Percentiles rank a stretch among this genome's conserved stretches.
Evolutionary conservation across 2,329 filamentous ascomycete species (phyloP).

Genomic region (Colletotrichum phormii): DNA sequence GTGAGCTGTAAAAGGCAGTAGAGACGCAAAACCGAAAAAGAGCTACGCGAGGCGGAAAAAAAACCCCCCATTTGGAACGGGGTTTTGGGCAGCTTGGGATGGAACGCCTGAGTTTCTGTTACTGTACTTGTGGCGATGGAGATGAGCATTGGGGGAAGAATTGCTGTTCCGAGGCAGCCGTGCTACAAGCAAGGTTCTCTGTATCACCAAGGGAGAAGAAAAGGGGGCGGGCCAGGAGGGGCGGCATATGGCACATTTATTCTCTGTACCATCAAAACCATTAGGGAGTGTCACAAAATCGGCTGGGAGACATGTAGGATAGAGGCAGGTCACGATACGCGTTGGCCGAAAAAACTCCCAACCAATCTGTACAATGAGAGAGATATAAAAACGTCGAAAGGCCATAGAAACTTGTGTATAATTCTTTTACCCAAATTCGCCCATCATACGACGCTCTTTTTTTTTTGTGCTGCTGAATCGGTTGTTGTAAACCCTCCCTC

Average conservation of each 20-base stretch:
- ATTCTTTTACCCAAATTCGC: constrained; percentile 1
- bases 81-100: not conserved
- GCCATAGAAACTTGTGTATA: constrained; percentile 16
- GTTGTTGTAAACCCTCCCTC: too few species aligned
- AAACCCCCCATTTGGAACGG: not conserved
- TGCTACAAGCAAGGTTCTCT: not conserved
- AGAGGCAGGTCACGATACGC: constrained; percentile 10
- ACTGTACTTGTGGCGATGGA: not conserved
- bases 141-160: not conserved
- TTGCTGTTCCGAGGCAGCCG: not conserved
- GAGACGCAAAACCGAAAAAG: not conserved
- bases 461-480: not conserved
- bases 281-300: not conserved
- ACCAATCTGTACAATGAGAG: constrained; percentile 31
- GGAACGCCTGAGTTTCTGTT: not conserved
- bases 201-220: constrained; percentile 19
- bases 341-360: constrained; percentile 3
- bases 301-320: constrained; percentile 23
- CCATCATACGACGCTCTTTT: not conserved
- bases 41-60: not conserved
- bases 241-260: not conserved
- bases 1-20: constrained; percentile 56
- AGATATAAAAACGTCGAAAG: not conserved
- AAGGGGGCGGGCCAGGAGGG: not conserved
- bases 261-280: constrained; percentile 25